Base-by-base conservation (phyloP, 768 basidiomycete genomes). In the Leccinum barrowsii region DNA sequence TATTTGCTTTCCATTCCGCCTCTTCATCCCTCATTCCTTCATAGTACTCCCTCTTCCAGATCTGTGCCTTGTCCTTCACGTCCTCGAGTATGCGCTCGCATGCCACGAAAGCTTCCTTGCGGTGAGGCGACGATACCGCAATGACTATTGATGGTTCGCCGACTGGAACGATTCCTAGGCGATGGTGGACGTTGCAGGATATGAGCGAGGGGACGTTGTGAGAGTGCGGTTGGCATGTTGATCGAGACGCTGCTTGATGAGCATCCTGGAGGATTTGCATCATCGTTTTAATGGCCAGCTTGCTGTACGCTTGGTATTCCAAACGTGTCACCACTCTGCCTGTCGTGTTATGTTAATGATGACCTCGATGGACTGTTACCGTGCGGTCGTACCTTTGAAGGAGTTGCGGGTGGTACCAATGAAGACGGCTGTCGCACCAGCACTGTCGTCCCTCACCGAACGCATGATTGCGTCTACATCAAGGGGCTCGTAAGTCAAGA, bases 1-100 rank as follows among this genome's bases (percentile, higher is more conserved):
- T 62, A 69, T 90, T 90, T 59, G 78, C 78, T 71, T 90, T 90
- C 89, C 89, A 90, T 66, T 82, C 79, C 10, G 87, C 87, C 52
- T 76, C 77, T 32, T 77, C 80, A 48, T 87, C 85, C 52, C 72
- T 70, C 63, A 84, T 82, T 7, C 84, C 88, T 66, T 87, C 87
- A 65, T 94, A 95, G 67, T 82, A 90, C 69, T 95, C 94, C 65
- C 89, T 76, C 76, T 96, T 95, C 94, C 94, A 96, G 62, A 95
- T 89, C 72, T 92, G 92, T 44, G 81, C 91, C 66, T 83, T 87
- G 59, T 73, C 74, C 76, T 96, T 96, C 56, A 95, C 86, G 58
- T 86, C 81, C 70, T 96, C 94, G n/a, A 96, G 78, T 58, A 94
- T 84, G 64, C 77, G 82, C 72, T 94, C 92, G 70, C 90, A 92